Percentiles rank a stretch among this genome's conserved stretches.
These are phyloP conservation scores for Aureobasidium sp. DNA, from an alignment of 2,329 filamentous ascomycete genomes.

Conservation along the genomic window DNA sequence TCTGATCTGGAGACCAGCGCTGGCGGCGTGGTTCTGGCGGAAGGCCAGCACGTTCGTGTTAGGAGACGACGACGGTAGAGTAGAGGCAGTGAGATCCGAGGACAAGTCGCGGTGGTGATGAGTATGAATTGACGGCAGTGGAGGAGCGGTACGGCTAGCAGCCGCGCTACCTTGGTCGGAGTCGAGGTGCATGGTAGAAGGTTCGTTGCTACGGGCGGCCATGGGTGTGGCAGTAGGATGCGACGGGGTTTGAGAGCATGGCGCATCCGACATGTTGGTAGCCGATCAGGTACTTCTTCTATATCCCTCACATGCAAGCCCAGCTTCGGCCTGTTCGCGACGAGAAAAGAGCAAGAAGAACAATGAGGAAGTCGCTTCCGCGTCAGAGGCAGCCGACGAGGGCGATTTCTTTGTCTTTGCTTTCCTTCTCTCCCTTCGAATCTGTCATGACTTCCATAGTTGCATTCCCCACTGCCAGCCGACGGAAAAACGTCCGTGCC, in stretches of 20 bases:
- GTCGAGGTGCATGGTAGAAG: not conserved
- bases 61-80: not conserved
- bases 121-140: conserved; percentile 6
- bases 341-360: not conserved
- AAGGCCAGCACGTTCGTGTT: not conserved
- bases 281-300: not conserved
- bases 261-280: conserved; percentile 3
- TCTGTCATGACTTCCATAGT: not conserved
- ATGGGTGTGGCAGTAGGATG: not conserved
- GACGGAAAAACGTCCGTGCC: not conserved
- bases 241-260: not conserved
- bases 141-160: not conserved
- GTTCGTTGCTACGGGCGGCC: not conserved
- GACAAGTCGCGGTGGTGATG: not conserved
- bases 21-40: conserved; percentile 6
- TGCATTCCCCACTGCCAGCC: conserved; percentile 1
- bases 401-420: not conserved
- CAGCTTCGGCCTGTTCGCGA: not conserved
- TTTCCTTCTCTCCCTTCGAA: not conserved
- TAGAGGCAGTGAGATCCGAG: not conserved
- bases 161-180: not conserved
- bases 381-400: not conserved
- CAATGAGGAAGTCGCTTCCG: not conserved
- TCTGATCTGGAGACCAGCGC: conserved; percentile 8
- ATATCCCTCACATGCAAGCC: not conserved